Conservation (phyloP, 78 protist genomes). For the Dictyostelium brefeldianum region DNA sequence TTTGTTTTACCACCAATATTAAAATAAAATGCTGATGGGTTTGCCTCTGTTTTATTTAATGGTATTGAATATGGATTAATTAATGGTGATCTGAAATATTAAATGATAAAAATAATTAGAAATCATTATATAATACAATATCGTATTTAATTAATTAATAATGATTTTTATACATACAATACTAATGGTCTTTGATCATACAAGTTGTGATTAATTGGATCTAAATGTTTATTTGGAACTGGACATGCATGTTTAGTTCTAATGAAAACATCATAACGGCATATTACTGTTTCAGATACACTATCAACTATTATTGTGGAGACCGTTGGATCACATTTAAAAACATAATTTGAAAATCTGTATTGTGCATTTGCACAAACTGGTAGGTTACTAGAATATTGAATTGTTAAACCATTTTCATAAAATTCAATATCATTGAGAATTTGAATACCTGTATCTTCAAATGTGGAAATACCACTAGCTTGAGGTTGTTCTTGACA, state of each 20-base stretch:
- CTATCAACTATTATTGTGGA: not conserved
- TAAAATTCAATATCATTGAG: not conserved
- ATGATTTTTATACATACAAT: not conserved
- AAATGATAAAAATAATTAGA: too few relatives aligned
- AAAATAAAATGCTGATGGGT: too few relatives aligned
- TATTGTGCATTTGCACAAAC: not conserved
- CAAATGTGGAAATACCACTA: too few relatives aligned
- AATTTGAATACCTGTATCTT: not conserved
- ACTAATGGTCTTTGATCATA: not conserved
- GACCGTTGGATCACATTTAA: not conserved
- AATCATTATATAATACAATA: too few relatives aligned
- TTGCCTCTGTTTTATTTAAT: too few relatives aligned
- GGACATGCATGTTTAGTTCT: constrained; percentile 1
- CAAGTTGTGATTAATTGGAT: not conserved
- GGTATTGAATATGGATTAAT: too few relatives aligned
- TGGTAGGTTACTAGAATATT: not conserved
- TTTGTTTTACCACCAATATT: too few relatives aligned
- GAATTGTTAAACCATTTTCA: constrained; percentile 15
- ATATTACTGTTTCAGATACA: not conserved
- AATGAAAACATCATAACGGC: not conserved
- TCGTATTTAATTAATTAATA: not conserved
- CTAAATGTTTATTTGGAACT: not conserved
- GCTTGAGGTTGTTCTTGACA: too few relatives aligned
- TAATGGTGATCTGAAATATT: too few relatives aligned
- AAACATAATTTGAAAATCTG: not conserved